Evolutionary conservation across 2,329 filamentous ascomycete species (phyloP).

Genomic region (Penicillium sp.): DNA sequence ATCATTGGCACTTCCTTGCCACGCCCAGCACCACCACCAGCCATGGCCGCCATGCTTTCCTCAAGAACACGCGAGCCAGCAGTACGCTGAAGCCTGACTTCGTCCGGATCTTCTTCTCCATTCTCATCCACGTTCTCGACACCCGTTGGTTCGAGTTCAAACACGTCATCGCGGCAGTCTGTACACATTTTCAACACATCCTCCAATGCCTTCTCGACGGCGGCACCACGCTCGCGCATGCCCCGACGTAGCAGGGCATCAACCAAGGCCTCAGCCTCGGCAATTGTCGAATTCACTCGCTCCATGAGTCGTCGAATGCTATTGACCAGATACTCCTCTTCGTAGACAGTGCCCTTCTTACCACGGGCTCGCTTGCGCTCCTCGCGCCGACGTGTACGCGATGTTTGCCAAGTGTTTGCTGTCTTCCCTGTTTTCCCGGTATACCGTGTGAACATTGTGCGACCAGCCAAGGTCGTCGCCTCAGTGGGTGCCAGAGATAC

Average conservation of each 20-base stretch:
- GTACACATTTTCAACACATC: slow-evolving; percentile 68
- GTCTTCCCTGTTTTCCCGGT: slow-evolving; percentile 58
- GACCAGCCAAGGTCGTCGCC: slow-evolving; percentile 66
- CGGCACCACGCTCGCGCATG: slow-evolving; percentile 81
- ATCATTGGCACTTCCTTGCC: slow-evolving; percentile 47
- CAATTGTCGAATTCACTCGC: slow-evolving; percentile 64
- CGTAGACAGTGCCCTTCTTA: slow-evolving; percentile 95
- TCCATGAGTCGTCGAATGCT: slow-evolving; percentile 78
- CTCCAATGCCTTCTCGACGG: slow-evolving; percentile 65
- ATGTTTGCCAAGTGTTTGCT: slow-evolving; percentile 60
- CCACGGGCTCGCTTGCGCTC: slow-evolving; percentile 92
- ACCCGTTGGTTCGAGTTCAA: slow-evolving; percentile 36
- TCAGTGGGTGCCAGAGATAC: slow-evolving; percentile 84
- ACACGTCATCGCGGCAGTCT: slow-evolving; percentile 65
- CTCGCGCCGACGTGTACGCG: slow-evolving; percentile 80
- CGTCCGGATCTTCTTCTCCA: slow-evolving; percentile 19
- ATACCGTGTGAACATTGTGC: slow-evolving; percentile 89
- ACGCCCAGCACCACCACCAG: slow-evolving; percentile 33
- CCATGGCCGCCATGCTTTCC: slow-evolving; percentile 36
- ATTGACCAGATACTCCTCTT: slow-evolving; percentile 93
- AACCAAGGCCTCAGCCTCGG: slow-evolving; percentile 68
- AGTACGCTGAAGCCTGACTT: slow-evolving; percentile 23
- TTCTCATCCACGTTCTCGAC: slow-evolving; percentile 6
- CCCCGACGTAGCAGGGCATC: slow-evolving; percentile 69
- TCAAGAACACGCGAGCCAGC: slow-evolving; percentile 36